Percentiles rank a stretch among this genome's conserved stretches.
Conservation (phyloP, 306 rosid species). For the Betula pendula region DNA sequence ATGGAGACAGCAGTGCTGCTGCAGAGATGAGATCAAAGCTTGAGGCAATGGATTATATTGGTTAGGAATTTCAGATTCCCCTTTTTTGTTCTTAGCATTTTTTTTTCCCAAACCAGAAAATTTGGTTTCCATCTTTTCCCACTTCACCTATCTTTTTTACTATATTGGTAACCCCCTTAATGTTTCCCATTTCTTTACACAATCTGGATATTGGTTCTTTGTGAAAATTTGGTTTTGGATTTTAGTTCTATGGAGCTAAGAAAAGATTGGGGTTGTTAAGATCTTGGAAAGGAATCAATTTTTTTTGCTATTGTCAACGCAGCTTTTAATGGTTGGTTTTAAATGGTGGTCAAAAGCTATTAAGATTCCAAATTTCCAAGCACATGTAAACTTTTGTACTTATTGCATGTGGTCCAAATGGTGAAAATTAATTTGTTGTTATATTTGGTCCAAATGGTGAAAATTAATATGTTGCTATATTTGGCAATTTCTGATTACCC, state of each 20-base stretch:
- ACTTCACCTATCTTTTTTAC: slow-evolving; percentile 29
- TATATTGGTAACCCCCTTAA: no score
- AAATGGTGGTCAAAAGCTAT: slow-evolving; percentile 24
- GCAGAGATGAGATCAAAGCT: no score
- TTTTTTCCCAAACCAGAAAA: slow-evolving; percentile 23
- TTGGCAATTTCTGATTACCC: slow-evolving; percentile 17
- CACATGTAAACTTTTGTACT: slow-evolving; percentile 11
- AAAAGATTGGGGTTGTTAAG: slow-evolving; percentile 1
- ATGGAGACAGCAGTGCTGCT: no score
- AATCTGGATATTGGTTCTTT: slow-evolving; percentile 22
- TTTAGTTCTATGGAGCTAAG: slow-evolving; percentile 28
- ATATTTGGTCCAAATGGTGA: no score
- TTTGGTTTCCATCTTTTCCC: slow-evolving; percentile 14
- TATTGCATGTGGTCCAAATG: slow-evolving; percentile 40
- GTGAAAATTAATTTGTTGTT: no score
- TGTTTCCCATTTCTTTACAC: slow-evolving; percentile 30
- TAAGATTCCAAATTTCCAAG: slow-evolving; percentile 15
- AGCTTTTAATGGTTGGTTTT: slow-evolving; percentile 18
- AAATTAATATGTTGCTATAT: no score
- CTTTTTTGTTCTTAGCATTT: slow-evolving; percentile 13
- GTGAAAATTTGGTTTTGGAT: slow-evolving; percentile 33
- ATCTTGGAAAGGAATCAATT: neutral
- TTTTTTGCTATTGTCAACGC: slow-evolving; percentile 26
- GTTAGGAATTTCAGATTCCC: slow-evolving; percentile 40
- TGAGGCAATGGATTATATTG: no score